Evolutionary conservation across 1,139 yeast species (phyloP).

Genomic region (Pichia sp.): DNA sequence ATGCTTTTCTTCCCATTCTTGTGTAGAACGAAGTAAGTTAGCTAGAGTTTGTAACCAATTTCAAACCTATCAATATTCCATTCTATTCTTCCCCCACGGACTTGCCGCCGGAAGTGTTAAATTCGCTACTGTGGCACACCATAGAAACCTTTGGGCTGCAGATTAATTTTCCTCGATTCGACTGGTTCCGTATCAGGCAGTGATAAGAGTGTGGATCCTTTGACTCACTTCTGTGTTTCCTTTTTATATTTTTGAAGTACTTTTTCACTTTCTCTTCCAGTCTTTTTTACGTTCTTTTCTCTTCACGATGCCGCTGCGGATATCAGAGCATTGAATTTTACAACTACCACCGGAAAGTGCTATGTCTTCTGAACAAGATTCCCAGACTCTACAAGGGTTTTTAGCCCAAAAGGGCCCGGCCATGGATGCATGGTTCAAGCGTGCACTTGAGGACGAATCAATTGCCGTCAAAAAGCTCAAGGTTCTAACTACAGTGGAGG

Average conservation of each 20-base stretch:
- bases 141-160: no score
- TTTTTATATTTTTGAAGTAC: no score
- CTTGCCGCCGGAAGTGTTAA: no score
- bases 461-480: constrained; percentile 10
- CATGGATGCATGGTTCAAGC: constrained; percentile 7
- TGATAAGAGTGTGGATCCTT: no score
- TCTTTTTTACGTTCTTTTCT: not conserved
- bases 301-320: no score
- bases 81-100: no score
- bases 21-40: not conserved
- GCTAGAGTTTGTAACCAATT: not conserved
- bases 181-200: no score
- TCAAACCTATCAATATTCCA: no score
- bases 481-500: constrained; percentile 7
- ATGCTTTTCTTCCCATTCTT: no score
- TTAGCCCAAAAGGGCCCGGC: constrained; percentile 7
- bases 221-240: no score
- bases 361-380: not conserved
- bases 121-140: no score
- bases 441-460: constrained; percentile 1
- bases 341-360: not conserved
- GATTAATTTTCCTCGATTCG: no score
- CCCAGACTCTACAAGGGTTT: constrained; percentile 2
- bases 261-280: not conserved
- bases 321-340: not conserved